These are phyloP conservation scores for Funneliformis mosseae DNA, from an alignment of 192 early-diverging fungal genomes.

Conservation along the genomic window DNA sequence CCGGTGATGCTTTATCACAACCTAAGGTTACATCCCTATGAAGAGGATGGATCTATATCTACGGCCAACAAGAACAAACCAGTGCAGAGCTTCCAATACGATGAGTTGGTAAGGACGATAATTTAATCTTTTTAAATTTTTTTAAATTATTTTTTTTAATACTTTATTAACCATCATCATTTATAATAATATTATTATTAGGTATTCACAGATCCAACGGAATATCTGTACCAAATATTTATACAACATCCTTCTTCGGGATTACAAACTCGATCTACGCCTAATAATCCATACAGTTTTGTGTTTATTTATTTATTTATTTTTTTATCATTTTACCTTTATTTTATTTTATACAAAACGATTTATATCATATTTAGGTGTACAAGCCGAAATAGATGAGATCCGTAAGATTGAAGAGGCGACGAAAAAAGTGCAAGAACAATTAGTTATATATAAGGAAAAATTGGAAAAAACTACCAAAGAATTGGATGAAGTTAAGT, in stretches of 20 bases:
- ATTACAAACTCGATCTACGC: slow-evolving; percentile 51
- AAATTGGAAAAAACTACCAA: slow-evolving; percentile 46
- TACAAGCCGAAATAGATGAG: slow-evolving; percentile 73
- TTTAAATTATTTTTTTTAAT: slow-evolving; percentile 26
- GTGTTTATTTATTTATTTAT: background rate
- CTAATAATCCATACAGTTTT: slow-evolving; percentile 50
- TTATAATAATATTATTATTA: slow-evolving; percentile 29
- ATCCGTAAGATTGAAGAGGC: slow-evolving; percentile 62
- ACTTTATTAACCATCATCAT: slow-evolving; percentile 32
- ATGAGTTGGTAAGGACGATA: slow-evolving; percentile 70
- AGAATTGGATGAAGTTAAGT: slow-evolving; percentile 47
- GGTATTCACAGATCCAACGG: slow-evolving; percentile 85
- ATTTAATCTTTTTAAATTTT: slow-evolving; percentile 49
- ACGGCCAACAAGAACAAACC: slow-evolving; percentile 62
- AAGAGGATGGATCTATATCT: slow-evolving; percentile 65
- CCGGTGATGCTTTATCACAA: slow-evolving; percentile 85
- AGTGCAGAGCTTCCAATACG: slow-evolving; percentile 76
- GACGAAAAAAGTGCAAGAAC: slow-evolving; percentile 57
- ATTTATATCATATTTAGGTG: slow-evolving; percentile 18
- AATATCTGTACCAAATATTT: slow-evolving; percentile 68
- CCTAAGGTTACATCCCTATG: slow-evolving; percentile 86
- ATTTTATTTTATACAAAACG: background rate
- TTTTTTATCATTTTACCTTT: background rate
- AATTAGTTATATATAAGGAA: slow-evolving; percentile 56
- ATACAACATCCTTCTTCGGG: slow-evolving; percentile 48